Base-by-base conservation (phyloP, 2,329 filamentous ascomycete genomes). In the Fusarium camptoceras region DNA sequence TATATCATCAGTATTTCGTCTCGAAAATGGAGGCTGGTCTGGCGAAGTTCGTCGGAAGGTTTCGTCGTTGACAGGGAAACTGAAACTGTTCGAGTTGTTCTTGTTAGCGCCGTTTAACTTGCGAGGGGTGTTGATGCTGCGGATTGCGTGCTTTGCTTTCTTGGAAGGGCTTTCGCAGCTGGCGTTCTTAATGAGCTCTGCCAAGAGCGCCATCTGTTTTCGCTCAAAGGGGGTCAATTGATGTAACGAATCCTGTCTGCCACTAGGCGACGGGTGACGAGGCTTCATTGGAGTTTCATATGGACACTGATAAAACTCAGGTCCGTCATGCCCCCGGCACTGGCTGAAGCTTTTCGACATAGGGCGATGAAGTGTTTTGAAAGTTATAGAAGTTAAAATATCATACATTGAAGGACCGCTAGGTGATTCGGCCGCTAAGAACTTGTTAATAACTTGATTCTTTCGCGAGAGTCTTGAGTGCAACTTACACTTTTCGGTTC, bases 1-100 rank as follows among this genome's bases (percentile, higher is more conserved):
- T 70, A 91, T 90, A 54, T 86, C 87, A 59, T 91, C 87, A 22
- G 85, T 80, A 71, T 86, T 89, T 59, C 78, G 84, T 64, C 83
- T 83, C 41, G 80, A 74, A 64, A 88, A 87, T 5, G 77, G 77
- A 43, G 80, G 77, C 37, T 76, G 78, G 22, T 79, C 75, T n/a
- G 80, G 74, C 12, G 78, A 77, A 8, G 81, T 76, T 31, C 73
- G 71, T 14, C 74, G 71, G 55, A 83, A 82, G 1, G 80, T 79
- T 42, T 84, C 81, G 59, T 84, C 79, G 63, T 83, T 79, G 60
- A 82, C 68, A 37, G 82, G 75, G 59, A 88, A 83, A 49, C 79
- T 82, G 74, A 89, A 89, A 78, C 87, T 90, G 79, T 73, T 65
- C 42, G 71, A 71, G 61, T 56, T 61, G 70, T 44, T 47, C 62